Evolutionary conservation across 768 basidiomycete genomes (phyloP).

Genomic region (Collybia sordida): DNA sequence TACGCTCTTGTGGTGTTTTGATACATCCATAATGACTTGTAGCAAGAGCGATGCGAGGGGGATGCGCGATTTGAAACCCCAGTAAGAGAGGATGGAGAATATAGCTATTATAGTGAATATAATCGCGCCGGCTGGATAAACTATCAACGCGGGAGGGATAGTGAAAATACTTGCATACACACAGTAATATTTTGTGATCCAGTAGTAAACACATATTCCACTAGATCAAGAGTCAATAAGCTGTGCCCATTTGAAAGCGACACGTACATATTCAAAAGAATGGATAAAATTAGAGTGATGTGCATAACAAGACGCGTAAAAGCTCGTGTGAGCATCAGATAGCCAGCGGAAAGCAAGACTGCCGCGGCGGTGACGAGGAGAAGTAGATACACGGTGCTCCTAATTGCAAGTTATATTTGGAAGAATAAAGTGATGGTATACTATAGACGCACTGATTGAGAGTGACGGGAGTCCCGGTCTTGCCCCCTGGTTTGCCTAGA

Average conservation of each 20-base stretch:
- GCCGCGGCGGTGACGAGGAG: constrained; percentile 71
- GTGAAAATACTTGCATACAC: constrained; percentile 19
- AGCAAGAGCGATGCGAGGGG: constrained; percentile 77
- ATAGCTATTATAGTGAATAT: constrained; percentile 82
- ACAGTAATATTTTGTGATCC: constrained; percentile 72
- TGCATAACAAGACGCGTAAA: constrained; percentile 81
- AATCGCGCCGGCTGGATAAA: constrained; percentile 67
- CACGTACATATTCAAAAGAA: constrained; percentile 62
- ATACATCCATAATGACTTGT: constrained; percentile 80
- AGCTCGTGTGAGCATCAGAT: constrained; percentile 67
- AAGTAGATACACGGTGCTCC: constrained; percentile 76
- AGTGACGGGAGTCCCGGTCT: constrained; percentile 59
- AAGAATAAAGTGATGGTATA: background rate
- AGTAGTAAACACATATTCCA: constrained; percentile 74
- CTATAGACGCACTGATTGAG: constrained; percentile 55
- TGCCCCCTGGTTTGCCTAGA: constrained; percentile 55
- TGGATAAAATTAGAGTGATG: constrained; percentile 64
- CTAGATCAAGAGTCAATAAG: constrained; percentile 30
- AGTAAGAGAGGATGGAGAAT: constrained; percentile 74
- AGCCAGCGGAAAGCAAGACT: constrained; percentile 61
- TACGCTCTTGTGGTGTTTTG: constrained; percentile 69
- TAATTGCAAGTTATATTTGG: constrained; percentile 20
- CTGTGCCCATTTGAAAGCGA: constrained; percentile 1
- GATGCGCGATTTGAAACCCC: constrained; percentile 68
- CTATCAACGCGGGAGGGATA: constrained; percentile 3